These are phyloP conservation scores for Xylaria bambusicola DNA, from an alignment of 495 filamentous ascomycete species.

Conservation along the genomic window DNA sequence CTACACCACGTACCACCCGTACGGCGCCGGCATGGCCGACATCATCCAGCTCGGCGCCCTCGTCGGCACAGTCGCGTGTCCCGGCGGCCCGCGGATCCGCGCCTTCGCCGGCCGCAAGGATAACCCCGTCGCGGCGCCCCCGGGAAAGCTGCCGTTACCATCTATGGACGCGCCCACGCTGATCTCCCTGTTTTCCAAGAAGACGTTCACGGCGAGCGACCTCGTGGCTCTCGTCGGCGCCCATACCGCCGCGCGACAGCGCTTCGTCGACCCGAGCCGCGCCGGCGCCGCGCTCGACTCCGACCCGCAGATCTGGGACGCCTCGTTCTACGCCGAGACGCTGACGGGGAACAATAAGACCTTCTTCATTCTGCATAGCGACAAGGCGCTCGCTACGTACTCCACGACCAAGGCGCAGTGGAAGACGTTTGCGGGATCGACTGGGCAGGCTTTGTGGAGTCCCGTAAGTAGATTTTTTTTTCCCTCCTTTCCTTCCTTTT, in stretches of 20 bases:
- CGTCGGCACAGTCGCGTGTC: constrained; percentile 41
- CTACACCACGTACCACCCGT: constrained; percentile 32
- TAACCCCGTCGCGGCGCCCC: constrained; percentile 22
- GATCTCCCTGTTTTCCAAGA: constrained; percentile 46
- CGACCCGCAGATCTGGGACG: constrained; percentile 41
- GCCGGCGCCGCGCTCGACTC: constrained; percentile 38
- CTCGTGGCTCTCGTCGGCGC: constrained; percentile 54
- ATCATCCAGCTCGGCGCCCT: constrained; percentile 43
- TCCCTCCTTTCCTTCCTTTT: too few species aligned
- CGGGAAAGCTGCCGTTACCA: constrained; percentile 32
- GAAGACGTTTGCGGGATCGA: constrained; percentile 30
- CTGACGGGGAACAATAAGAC: constrained; percentile 36
- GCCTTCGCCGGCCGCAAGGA: constrained; percentile 38
- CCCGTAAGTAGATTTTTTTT: constrained; percentile 28
- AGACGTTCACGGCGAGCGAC: constrained; percentile 49
- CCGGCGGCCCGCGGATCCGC: constrained; percentile 40
- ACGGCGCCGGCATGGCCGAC: constrained; percentile 43
- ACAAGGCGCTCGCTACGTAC: constrained; percentile 43
- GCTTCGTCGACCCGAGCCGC: constrained; percentile 41
- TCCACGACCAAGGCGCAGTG: constrained; percentile 32
- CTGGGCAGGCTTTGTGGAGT: constrained; percentile 35
- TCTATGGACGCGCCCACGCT: constrained; percentile 28
- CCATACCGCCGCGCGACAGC: constrained; percentile 49
- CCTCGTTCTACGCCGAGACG: constrained; percentile 48
- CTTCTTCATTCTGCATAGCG: constrained; percentile 49